These are phyloP conservation scores for Epichloe scottii DNA, from an alignment of 2,329 filamentous ascomycete species.

Conservation along the genomic window DNA sequence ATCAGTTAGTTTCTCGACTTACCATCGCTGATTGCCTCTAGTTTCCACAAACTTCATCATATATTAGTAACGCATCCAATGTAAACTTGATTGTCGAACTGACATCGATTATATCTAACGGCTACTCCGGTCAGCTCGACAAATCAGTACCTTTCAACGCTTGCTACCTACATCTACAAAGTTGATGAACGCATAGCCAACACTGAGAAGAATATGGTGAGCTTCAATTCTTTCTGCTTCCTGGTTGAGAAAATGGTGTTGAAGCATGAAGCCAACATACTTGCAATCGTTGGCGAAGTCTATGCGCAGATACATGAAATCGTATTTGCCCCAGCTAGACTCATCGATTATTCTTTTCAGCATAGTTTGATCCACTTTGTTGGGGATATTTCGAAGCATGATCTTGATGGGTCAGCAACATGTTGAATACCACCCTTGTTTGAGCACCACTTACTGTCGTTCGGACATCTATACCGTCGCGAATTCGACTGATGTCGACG, in stretches of 20 bases:
- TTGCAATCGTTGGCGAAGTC: conserved; percentile 78
- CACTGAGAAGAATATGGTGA: conserved; percentile 37
- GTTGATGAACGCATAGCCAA: conserved; percentile 96
- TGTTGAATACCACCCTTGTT: neutral
- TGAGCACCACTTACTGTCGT: conserved; percentile 50
- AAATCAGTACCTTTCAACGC: neutral
- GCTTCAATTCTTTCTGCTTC: neutral
- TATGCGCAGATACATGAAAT: conserved; percentile 92
- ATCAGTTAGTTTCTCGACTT: conserved; percentile 10
- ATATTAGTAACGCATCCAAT: conserved; percentile 9
- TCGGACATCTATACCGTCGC: conserved; percentile 56
- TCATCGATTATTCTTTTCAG: conserved; percentile 71
- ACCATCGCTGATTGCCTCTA: conserved; percentile 60
- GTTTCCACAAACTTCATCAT: conserved; percentile 52
- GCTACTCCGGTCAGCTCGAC: conserved; percentile 35
- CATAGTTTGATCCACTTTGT: conserved; percentile 68
- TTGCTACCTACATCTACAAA: conserved; percentile 57
- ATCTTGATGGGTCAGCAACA: conserved; percentile 40
- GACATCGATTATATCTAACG: conserved; percentile 61
- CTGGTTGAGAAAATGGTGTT: neutral
- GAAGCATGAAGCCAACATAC: conserved; percentile 33
- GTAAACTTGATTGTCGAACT: conserved; percentile 15
- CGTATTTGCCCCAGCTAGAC: conserved; percentile 70
- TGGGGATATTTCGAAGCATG: conserved; percentile 91
- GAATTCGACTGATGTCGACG: conserved; percentile 48